Conservation (phyloP, 805 yeast genomes). For the Spathaspora sp. region DNA sequence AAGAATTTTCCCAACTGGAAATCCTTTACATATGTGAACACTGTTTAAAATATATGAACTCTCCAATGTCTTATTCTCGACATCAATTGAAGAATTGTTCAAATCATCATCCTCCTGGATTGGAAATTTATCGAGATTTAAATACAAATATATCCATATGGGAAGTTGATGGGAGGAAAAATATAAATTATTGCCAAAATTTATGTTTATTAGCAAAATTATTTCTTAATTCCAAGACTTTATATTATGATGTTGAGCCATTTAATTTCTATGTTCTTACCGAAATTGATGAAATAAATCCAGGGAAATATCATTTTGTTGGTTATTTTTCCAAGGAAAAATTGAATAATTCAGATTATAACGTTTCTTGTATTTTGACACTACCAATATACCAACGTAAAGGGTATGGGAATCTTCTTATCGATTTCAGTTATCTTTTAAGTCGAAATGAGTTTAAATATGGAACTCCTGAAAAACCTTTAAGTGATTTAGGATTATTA, state of each 20-base stretch:
- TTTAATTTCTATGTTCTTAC: constrained; percentile 85
- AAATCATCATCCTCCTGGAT: constrained; percentile 60
- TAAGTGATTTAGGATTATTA: constrained; percentile 78
- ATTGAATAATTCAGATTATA: constrained; percentile 69
- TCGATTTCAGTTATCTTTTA: constrained; percentile 83
- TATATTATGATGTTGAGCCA: constrained; percentile 94
- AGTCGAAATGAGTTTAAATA: constrained; percentile 69
- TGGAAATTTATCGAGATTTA: constrained; percentile 38
- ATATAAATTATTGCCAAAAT: constrained; percentile 81
- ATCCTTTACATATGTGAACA: constrained; percentile 76
- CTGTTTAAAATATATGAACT: constrained; percentile 76
- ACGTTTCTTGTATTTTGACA: constrained; percentile 87
- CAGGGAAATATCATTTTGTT: constrained; percentile 64
- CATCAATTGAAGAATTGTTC: constrained; percentile 71
- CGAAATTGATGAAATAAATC: constrained; percentile 49
- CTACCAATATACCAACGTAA: constrained; percentile 82
- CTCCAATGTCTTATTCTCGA: constrained; percentile 61
- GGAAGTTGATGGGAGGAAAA: constrained; percentile 77
- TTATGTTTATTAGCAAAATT: constrained; percentile 85
- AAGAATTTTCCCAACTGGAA: constrained; percentile 63
- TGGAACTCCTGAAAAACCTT: constrained; percentile 96
- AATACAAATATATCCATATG: constrained; percentile 29
- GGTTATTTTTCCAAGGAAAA: constrained; percentile 94
- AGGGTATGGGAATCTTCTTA: constrained; percentile 86
- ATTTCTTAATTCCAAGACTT: constrained; percentile 84